Evolutionary conservation across 352 stramenopile species (phyloP).

Genomic region (Globisporangium paddicum): DNA sequence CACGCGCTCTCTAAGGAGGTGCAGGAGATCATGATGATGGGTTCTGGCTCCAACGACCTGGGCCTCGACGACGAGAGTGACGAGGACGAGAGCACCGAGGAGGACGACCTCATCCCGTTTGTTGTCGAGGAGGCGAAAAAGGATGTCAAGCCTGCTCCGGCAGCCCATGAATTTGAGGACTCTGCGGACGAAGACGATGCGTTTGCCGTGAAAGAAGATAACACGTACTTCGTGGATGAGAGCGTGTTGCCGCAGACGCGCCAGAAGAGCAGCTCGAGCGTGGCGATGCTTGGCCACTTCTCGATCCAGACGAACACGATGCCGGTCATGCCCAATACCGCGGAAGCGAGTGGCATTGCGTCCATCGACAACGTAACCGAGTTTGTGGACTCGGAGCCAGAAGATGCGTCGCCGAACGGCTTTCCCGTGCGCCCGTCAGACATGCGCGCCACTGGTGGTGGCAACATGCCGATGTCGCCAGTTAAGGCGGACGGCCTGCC

Average conservation of each 20-base stretch:
- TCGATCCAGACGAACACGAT: slow-evolving; percentile 56
- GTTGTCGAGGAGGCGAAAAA: too few relatives aligned
- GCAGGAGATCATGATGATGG: slow-evolving; percentile 28
- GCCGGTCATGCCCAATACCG: slow-evolving; percentile 50
- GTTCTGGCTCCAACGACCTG: slow-evolving; percentile 39
- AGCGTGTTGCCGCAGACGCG: slow-evolving; percentile 18
- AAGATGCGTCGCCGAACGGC: slow-evolving; percentile 25
- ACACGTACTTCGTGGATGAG: slow-evolving; percentile 12
- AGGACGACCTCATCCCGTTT: neutral
- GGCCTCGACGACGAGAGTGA: slow-evolving; percentile 36
- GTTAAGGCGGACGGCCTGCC: slow-evolving; percentile 24
- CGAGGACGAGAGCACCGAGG: slow-evolving; percentile 10
- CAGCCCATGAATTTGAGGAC: neutral
- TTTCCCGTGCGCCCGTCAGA: slow-evolving; percentile 36
- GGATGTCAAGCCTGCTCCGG: neutral
- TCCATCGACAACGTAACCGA: slow-evolving; percentile 53
- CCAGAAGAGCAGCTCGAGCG: slow-evolving; percentile 53
- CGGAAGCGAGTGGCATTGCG: slow-evolving; percentile 45
- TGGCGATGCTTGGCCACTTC: slow-evolving; percentile 70
- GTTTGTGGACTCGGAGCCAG: slow-evolving; percentile 22
- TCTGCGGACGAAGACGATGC: slow-evolving; percentile 14
- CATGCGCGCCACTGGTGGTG: slow-evolving; percentile 14
- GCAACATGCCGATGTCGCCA: slow-evolving; percentile 16
- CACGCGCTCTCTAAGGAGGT: slow-evolving; percentile 14
- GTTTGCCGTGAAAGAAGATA: slow-evolving; percentile 7